Evolutionary conservation across 768 basidiomycete genomes (phyloP).

Genomic region (Tricholoma saponaceum): DNA sequence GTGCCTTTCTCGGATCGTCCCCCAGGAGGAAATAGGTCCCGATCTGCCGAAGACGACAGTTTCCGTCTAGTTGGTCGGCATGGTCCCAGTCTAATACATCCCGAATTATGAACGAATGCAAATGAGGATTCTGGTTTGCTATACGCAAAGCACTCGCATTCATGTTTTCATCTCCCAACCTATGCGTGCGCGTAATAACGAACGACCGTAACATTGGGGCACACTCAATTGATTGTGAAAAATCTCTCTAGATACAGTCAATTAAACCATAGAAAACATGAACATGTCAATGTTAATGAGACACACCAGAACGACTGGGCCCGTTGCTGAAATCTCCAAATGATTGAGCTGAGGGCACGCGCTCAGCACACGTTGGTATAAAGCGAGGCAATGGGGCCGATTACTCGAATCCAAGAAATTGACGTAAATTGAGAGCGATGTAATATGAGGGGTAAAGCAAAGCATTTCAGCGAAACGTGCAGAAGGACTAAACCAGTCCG

Average conservation of each 20-base stretch:
- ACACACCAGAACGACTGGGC: conserved; percentile 10
- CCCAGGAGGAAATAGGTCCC: conserved; percentile 2
- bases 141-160: conserved; percentile 9
- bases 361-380: conserved; percentile 11
- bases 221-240: conserved; percentile 9
- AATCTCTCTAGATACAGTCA: conserved; percentile 5
- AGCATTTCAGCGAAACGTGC: conserved; percentile 14
- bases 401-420: conserved; percentile 13
- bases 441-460: conserved; percentile 1
- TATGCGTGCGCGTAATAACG: conserved; percentile 12
- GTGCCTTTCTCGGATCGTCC: not conserved
- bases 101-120: conserved; percentile 13
- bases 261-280: not conserved
- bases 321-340: conserved; percentile 13
- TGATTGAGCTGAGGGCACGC: conserved; percentile 9
- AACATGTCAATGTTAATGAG: not conserved
- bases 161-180: conserved; percentile 2
- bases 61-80: conserved; percentile 11
- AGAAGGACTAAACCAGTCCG: conserved; percentile 17
- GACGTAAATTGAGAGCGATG: conserved; percentile 13
- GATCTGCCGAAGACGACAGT: conserved; percentile 7
- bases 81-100: conserved; percentile 16
- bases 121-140: conserved; percentile 8
- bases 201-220: conserved; percentile 10
- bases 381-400: not conserved